Evolutionary conservation across 2,329 filamentous ascomycete species (phyloP).

Genomic region (Talaromyces sp.): DNA sequence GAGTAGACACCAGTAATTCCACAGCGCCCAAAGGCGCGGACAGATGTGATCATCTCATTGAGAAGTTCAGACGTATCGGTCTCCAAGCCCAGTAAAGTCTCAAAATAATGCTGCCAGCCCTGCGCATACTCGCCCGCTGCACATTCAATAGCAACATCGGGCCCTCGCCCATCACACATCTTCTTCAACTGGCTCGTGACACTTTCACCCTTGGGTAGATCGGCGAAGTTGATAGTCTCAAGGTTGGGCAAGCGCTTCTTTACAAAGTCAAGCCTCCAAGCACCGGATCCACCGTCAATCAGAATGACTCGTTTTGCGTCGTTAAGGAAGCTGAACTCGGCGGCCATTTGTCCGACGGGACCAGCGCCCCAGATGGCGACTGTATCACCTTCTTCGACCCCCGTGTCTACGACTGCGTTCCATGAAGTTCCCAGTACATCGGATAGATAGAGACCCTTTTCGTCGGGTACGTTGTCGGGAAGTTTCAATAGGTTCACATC

Average conservation of each 20-base stretch:
- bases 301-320: conserved; percentile 72
- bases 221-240: conserved; percentile 64
- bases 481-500: conserved; percentile 77
- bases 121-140: conserved; percentile 60
- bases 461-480: conserved; percentile 73
- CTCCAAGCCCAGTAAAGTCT: conserved; percentile 62
- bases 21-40: conserved; percentile 57
- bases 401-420: conserved; percentile 77
- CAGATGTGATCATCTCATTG: conserved; percentile 51
- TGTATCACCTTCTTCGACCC: conserved; percentile 67
- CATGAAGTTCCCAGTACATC: conserved; percentile 77
- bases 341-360: conserved; percentile 76
- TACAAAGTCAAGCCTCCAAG: conserved; percentile 63
- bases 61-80: conserved; percentile 70
- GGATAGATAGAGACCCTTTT: conserved; percentile 75
- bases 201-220: conserved; percentile 56
- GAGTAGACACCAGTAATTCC: conserved; percentile 71
- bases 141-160: conserved; percentile 68
- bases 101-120: conserved; percentile 57
- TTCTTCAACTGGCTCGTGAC: conserved; percentile 70
- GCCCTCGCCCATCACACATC: conserved; percentile 61
- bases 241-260: conserved; percentile 60
- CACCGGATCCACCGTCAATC: conserved; percentile 63
- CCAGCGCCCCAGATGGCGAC: conserved; percentile 86
- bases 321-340: conserved; percentile 61